A percentile compares a stretch with the other conserved stretches of the same genome.
Evolutionary conservation across 1,139 yeast species (phyloP).

Genomic region (Geotrichum aggregatum): DNA sequence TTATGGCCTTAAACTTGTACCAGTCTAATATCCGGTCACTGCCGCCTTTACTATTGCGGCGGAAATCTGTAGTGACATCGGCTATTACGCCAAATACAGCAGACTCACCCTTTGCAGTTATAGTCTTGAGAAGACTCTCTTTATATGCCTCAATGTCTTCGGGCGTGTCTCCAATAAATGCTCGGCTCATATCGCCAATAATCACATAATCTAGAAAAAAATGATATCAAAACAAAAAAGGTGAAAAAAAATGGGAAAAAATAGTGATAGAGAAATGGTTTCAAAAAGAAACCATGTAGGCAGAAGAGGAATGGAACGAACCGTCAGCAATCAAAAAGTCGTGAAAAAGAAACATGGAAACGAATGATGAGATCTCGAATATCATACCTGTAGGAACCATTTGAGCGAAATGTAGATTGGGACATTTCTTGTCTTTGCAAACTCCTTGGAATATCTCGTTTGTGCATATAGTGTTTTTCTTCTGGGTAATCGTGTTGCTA

Average conservation of each 20-base stretch:
- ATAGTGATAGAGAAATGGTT: neutral
- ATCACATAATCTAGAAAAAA: constrained; percentile 25
- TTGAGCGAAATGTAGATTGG: constrained; percentile 33
- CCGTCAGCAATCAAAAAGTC: neutral
- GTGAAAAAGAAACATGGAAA: neutral
- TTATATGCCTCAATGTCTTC: constrained; percentile 28
- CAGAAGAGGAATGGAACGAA: neutral
- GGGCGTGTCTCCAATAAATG: constrained; percentile 28
- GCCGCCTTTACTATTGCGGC: constrained; percentile 17
- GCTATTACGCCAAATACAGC: constrained; percentile 20
- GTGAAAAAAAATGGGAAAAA: neutral
- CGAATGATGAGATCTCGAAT: neutral
- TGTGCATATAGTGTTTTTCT: constrained; percentile 29
- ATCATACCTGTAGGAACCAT: constrained; percentile 29
- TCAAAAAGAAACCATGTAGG: neutral
- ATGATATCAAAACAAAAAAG: neutral
- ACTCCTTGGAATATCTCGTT: constrained; percentile 29
- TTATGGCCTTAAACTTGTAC: constrained; percentile 24
- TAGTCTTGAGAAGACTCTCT: constrained; percentile 20
- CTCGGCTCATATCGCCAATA: constrained; percentile 26
- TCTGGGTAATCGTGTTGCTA: constrained; percentile 28
- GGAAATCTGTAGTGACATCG: constrained; percentile 18
- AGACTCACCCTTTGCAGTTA: constrained; percentile 17
- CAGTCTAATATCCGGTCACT: constrained; percentile 25
- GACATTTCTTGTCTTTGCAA: constrained; percentile 31